phyloP scores from a whole-genome alignment of 768 basidiomycete species.

The Neoboletus subvelutipes region DNA sequence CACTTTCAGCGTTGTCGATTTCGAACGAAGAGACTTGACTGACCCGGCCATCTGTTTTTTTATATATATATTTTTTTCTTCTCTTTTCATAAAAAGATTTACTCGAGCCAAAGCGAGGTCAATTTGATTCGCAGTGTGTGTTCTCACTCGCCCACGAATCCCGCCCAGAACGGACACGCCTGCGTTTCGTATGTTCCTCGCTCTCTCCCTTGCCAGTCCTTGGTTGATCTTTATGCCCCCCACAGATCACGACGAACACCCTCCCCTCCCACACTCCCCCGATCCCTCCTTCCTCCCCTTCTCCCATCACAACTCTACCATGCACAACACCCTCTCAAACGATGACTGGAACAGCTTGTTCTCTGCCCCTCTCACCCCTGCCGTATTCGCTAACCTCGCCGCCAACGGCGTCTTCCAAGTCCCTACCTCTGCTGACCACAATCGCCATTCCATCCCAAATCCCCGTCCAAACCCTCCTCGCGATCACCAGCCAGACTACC shows the following conservation, averaged over 20 bases:
- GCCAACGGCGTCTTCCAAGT: conserved; percentile 56
- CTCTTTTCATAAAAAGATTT: conserved; percentile 17
- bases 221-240: neutral
- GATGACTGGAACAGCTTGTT: conserved; percentile 60
- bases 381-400: conserved; percentile 59
- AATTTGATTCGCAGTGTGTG: conserved; percentile 1
- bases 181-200: neutral
- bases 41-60: too few relatives aligned
- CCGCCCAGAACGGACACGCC: conserved; percentile 4
- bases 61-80: neutral
- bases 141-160: neutral
- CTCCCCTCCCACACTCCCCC: too few relatives aligned
- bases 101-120: conserved; percentile 11
- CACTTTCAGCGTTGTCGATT: conserved; percentile 18
- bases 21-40: neutral
- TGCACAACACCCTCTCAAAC: conserved; percentile 25
- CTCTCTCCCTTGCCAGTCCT: neutral
- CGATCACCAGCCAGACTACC: conserved; percentile 17
- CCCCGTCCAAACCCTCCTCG: conserved; percentile 17
- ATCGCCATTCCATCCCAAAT: conserved; percentile 26
- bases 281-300: too few relatives aligned
- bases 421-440: conserved; percentile 27
- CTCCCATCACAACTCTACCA: too few relatives aligned
- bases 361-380: conserved; percentile 59
- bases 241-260: neutral